Evolutionary conservation across 495 filamentous ascomycete species (phyloP).

Genomic region (Pseudoneurospora amorphoporcata): DNA sequence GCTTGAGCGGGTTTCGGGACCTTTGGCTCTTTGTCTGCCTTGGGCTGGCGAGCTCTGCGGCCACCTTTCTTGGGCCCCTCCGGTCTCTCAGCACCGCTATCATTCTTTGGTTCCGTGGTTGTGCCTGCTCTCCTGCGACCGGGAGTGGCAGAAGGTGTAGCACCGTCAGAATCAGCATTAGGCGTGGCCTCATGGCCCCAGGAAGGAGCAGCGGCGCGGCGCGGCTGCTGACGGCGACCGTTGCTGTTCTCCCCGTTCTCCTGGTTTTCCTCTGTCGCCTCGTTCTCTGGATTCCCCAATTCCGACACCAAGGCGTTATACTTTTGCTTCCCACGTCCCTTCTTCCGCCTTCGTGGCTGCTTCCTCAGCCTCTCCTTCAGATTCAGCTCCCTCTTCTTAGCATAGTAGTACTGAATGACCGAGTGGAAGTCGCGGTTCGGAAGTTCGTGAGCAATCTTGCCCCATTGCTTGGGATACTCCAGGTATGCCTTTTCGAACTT

Average conservation of each 20-base stretch:
- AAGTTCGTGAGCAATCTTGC: conserved; percentile 68
- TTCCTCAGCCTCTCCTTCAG: conserved; percentile 79
- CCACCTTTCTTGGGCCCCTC: conserved; percentile 34
- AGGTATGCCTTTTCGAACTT: conserved; percentile 72
- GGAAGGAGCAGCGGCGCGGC: conserved; percentile 44
- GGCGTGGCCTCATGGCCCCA: conserved; percentile 37
- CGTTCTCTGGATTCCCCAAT: conserved; percentile 50
- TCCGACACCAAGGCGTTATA: conserved; percentile 70
- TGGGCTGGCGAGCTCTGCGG: conserved; percentile 35
- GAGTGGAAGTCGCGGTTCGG: conserved; percentile 66
- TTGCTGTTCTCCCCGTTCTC: conserved; percentile 42
- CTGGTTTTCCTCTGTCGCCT: conserved; percentile 37
- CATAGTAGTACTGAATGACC: conserved; percentile 92
- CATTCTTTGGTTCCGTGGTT: conserved; percentile 28
- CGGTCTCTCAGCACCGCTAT: conserved; percentile 46
- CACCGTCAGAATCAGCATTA: conserved; percentile 44
- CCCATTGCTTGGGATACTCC: conserved; percentile 82
- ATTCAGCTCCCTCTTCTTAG: conserved; percentile 76
- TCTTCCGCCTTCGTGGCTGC: conserved; percentile 54
- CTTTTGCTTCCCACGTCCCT: conserved; percentile 50
- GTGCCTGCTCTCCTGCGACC: conserved; percentile 41
- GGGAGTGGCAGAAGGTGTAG: conserved; percentile 37
- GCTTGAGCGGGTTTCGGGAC: conserved; percentile 23
- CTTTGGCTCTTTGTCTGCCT: conserved; percentile 28
- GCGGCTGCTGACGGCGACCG: conserved; percentile 33